These are phyloP conservation scores for Aspergillus calidoustus DNA, from an alignment of 2,329 filamentous ascomycete species.

Conservation along the genomic window DNA sequence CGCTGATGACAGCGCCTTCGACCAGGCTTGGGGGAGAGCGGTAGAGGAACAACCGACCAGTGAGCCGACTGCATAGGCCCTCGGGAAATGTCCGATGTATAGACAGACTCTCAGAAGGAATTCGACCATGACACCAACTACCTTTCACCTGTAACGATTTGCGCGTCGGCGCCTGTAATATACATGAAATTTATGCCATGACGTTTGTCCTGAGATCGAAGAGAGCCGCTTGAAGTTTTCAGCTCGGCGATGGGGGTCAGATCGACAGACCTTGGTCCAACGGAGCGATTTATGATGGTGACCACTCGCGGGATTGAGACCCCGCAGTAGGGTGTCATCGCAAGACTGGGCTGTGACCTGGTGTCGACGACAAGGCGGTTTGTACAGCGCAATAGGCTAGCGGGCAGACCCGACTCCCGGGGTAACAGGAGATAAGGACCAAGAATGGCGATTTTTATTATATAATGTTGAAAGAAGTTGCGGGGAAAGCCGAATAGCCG, in stretches of 20 bases:
- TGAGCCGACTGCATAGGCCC: slow-evolving; percentile 10
- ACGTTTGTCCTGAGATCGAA: neutral
- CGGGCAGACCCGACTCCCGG: neutral
- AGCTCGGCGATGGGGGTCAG: neutral
- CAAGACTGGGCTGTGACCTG: neutral
- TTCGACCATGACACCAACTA: slow-evolving; percentile 5
- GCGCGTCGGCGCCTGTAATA: slow-evolving; percentile 6
- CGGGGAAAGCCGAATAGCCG: slow-evolving; percentile 14
- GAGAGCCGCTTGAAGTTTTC: neutral
- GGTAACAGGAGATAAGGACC: neutral
- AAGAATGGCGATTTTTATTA: neutral
- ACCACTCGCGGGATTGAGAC: neutral
- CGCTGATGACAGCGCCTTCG: slow-evolving; percentile 35
- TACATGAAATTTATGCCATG: neutral
- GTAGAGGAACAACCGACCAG: slow-evolving; percentile 30
- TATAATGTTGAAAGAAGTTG: slow-evolving; percentile 6
- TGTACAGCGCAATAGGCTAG: neutral
- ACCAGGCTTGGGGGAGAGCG: slow-evolving; percentile 45
- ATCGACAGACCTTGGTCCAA: neutral
- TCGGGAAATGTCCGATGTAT: neutral
- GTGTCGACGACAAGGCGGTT: neutral
- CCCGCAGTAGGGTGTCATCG: neutral
- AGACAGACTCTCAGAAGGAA: neutral
- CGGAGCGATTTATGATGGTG: neutral
- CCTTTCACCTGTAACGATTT: neutral